These are phyloP conservation scores for Aspergillus udagawae DNA, from an alignment of 2,329 filamentous ascomycete genomes.

Conservation along the genomic window DNA sequence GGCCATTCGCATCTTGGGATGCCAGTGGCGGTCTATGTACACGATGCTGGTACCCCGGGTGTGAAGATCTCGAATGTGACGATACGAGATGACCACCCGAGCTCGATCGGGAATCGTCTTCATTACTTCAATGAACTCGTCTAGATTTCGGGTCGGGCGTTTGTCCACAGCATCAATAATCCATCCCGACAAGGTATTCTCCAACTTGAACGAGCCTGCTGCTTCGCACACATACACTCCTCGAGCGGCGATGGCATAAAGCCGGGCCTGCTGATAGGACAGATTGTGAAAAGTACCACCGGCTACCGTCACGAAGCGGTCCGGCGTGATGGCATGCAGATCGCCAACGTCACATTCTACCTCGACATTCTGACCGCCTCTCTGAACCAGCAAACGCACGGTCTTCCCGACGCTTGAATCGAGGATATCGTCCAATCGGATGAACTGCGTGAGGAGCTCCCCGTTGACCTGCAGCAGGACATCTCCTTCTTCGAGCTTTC, in stretches of 20 bases:
- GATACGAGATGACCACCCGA: conserved; percentile 89
- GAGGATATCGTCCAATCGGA: conserved; percentile 83
- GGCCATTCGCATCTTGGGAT: conserved; percentile 87
- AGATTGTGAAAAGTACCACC: conserved; percentile 93
- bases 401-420: conserved; percentile 78
- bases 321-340: conserved; percentile 89
- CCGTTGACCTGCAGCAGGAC: conserved; percentile 90
- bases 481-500: conserved; percentile 89
- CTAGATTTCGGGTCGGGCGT: conserved; percentile 80
- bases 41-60: conserved; percentile 91
- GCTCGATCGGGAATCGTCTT: conserved; percentile 75
- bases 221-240: conserved; percentile 95
- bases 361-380: conserved; percentile 82
- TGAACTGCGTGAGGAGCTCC: conserved; percentile 88
- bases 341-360: conserved; percentile 83
- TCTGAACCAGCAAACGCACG: conserved; percentile 79
- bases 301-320: conserved; percentile 90
- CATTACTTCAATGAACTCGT: conserved; percentile 88
- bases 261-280: conserved; percentile 94
- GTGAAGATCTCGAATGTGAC: conserved; percentile 90
- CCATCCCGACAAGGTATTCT: conserved; percentile 87
- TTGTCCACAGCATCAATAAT: conserved; percentile 90
- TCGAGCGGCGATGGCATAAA: conserved; percentile 87
- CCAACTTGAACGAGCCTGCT: conserved; percentile 89
- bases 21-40: conserved; percentile 93